Evolutionary conservation across 2,329 filamentous ascomycete genomes (phyloP).

Genomic region (Botrytis elliptica): DNA sequence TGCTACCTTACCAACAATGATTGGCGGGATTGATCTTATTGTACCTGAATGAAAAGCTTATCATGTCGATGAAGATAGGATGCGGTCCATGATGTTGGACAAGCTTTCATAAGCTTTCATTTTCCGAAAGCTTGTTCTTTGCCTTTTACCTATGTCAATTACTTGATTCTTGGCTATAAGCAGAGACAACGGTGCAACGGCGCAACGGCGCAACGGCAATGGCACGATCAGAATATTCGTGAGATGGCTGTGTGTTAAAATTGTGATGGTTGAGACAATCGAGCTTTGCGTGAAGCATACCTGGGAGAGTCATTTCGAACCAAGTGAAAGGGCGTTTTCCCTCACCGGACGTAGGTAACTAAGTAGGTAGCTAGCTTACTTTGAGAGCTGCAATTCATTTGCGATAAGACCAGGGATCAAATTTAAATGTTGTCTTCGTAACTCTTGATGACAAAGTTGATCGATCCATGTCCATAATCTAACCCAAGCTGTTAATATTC

Average conservation of each 20-base stretch:
- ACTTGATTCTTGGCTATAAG: not conserved
- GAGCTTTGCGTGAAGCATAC: not conserved
- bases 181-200: not conserved
- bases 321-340: not conserved
- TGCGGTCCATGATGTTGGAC: not conserved
- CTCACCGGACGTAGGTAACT: not conserved
- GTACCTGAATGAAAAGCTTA: slow-evolving; percentile 18
- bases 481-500: not conserved
- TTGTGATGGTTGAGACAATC: not conserved
- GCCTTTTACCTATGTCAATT: not conserved
- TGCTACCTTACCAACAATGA: not conserved
- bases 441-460: not conserved
- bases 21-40: not conserved
- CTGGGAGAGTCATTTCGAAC: not conserved
- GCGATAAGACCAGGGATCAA: not conserved
- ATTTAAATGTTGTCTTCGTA: not conserved
- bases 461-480: not conserved
- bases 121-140: not conserved
- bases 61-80: not conserved
- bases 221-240: not conserved
- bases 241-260: not conserved
- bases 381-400: not conserved
- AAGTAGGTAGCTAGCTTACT: not conserved
- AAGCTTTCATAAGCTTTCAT: not conserved
- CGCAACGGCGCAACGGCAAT: not conserved